Conservation (phyloP, 2,329 filamentous ascomycete species). For the Pseudogymnoascus sp. region DNA sequence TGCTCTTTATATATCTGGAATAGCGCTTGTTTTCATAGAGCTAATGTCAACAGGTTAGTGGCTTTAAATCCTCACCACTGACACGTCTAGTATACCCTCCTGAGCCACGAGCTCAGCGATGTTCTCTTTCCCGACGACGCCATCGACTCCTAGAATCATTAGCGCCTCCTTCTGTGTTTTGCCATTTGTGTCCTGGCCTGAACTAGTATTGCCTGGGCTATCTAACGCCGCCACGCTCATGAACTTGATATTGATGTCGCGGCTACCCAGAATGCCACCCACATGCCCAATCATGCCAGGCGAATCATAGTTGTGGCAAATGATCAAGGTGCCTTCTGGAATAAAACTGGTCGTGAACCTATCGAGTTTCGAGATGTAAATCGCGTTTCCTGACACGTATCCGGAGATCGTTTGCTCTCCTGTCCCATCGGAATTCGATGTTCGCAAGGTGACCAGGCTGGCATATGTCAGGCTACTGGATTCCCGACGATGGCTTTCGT, state of each 20-base stretch:
- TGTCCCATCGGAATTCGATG: conserved; percentile 27
- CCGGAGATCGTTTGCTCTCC: conserved; percentile 47
- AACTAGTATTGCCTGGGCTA: conserved; percentile 17
- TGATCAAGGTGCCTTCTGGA: conserved; percentile 66
- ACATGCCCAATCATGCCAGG: conserved; percentile 79
- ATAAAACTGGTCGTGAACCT: conserved; percentile 67
- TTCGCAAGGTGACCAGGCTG: conserved; percentile 61
- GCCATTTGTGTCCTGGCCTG: conserved; percentile 27
- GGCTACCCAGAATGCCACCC: conserved; percentile 59
- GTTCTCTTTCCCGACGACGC: conserved; percentile 51
- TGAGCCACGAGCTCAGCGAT: conserved; percentile 40
- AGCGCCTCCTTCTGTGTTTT: conserved; percentile 56
- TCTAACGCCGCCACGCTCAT: conserved; percentile 63
- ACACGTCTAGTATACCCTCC: conserved; percentile 50
- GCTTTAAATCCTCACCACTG: conserved; percentile 35
- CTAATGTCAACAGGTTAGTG: not conserved
- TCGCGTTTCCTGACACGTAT: conserved; percentile 55
- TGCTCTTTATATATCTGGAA: not conserved
- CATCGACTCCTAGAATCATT: conserved; percentile 73
- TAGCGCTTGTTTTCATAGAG: not conserved
- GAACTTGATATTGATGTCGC: conserved; percentile 70
- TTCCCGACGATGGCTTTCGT: conserved; percentile 61
- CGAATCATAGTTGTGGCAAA: conserved; percentile 73
- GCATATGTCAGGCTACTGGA: conserved; percentile 57
- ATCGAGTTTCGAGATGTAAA: conserved; percentile 66